phyloP scores from a whole-genome alignment of 2,329 filamentous ascomycete genomes.

The Hirsutella thompsonii region DNA sequence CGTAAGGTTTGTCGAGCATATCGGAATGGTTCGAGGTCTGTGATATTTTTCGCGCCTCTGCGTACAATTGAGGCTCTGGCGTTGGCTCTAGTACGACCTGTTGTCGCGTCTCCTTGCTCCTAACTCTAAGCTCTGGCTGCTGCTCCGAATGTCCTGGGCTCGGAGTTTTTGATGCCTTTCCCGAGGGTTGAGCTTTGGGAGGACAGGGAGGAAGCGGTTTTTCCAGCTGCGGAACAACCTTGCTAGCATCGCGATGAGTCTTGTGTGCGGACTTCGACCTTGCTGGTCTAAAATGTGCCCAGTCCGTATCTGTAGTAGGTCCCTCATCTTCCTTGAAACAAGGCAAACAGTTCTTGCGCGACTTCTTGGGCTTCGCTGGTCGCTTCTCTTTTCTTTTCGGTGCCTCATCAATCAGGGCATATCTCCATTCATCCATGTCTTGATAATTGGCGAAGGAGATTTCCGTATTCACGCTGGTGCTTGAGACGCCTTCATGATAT shows the following conservation, averaged over 20 bases:
- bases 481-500: slow-evolving; percentile 8
- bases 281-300: slow-evolving; percentile 10
- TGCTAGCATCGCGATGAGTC: not conserved
- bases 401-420: slow-evolving; percentile 18
- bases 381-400: slow-evolving; percentile 10
- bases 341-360: slow-evolving; percentile 13
- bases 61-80: not conserved
- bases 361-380: slow-evolving; percentile 5
- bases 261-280: slow-evolving; percentile 2
- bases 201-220: slow-evolving; percentile 1
- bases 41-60: too few relatives aligned
- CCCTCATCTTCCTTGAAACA: slow-evolving; percentile 14
- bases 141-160: slow-evolving; percentile 3
- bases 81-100: not conserved
- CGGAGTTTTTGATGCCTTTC: not conserved
- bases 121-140: not conserved
- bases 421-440: slow-evolving; percentile 19
- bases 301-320: slow-evolving; percentile 11
- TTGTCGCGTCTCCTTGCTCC: not conserved
- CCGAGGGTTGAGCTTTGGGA: not conserved
- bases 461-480: slow-evolving; percentile 14
- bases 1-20: too few relatives aligned
- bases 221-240: slow-evolving; percentile 1
- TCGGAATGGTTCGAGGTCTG: too few relatives aligned
- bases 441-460: slow-evolving; percentile 17